Evolutionary conservation across 2,329 filamentous ascomycete species (phyloP).

Genomic region (Gnomoniopsis sp.): DNA sequence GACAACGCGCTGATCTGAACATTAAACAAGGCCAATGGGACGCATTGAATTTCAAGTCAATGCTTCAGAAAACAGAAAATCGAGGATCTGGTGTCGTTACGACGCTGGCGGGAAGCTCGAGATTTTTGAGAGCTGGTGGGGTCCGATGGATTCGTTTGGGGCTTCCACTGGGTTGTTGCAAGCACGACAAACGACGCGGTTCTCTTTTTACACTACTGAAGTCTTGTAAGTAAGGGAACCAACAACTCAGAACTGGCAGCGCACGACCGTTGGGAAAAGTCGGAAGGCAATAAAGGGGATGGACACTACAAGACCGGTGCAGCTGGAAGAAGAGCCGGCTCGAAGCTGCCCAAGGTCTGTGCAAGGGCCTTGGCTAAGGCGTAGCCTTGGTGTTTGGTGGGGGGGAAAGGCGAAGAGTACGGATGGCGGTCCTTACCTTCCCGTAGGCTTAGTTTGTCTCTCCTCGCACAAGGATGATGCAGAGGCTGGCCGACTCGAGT

Average conservation of each 20-base stretch:
- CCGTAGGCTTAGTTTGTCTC: constrained; percentile 2
- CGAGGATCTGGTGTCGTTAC: background rate
- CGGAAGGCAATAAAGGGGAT: background rate
- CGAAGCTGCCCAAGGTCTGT: constrained; percentile 1
- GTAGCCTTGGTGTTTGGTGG: background rate
- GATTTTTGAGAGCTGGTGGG: background rate
- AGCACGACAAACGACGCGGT: background rate
- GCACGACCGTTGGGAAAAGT: background rate
- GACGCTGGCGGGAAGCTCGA: background rate
- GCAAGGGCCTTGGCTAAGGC: background rate
- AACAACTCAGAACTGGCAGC: background rate
- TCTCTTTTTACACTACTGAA: background rate
- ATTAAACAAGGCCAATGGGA: background rate
- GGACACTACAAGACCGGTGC: background rate
- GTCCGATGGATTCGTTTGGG: background rate
- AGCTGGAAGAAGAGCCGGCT: background rate
- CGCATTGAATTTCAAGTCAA: background rate
- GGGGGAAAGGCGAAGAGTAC: background rate
- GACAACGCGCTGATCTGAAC: background rate
- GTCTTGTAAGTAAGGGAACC: background rate
- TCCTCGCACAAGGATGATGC: constrained; percentile 7
- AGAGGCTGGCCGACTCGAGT: constrained; percentile 2
- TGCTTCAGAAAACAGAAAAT: background rate
- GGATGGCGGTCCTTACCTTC: constrained; percentile 4
- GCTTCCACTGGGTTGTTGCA: background rate